Percentiles rank a stretch among this genome's conserved stretches.
Evolutionary conservation across 768 basidiomycete species (phyloP).

Genomic region (Lentinula raphanica): DNA sequence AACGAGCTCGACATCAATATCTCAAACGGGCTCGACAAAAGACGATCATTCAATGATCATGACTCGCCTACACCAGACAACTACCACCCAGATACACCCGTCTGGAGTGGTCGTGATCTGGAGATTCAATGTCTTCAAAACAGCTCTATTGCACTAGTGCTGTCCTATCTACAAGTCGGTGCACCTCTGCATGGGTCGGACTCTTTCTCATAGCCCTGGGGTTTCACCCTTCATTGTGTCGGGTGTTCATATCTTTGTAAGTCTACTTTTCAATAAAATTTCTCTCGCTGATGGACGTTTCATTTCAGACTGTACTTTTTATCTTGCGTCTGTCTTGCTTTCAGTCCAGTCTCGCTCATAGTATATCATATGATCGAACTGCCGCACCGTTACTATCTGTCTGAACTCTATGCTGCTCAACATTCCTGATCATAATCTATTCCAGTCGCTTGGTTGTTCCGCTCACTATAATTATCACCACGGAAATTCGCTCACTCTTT

Average conservation of each 20-base stretch:
- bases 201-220: slow-evolving; percentile 13
- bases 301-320: background rate
- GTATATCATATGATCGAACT: background rate
- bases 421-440: background rate
- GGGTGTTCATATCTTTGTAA: slow-evolving; percentile 1
- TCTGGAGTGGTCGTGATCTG: slow-evolving; percentile 81
- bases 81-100: slow-evolving; percentile 37
- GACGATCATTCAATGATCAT: slow-evolving; percentile 12
- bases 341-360: background rate
- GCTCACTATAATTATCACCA: background rate
- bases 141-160: slow-evolving; percentile 72
- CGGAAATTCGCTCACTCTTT: background rate
- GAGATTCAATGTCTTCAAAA: slow-evolving; percentile 86
- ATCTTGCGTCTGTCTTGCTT: background rate
- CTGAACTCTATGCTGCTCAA: background rate
- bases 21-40: slow-evolving; percentile 7
- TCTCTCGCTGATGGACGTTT: background rate
- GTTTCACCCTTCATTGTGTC: slow-evolving; percentile 10
- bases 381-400: background rate
- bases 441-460: background rate
- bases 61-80: slow-evolving; percentile 23
- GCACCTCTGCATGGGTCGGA: slow-evolving; percentile 32
- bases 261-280: background rate
- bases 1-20: slow-evolving; percentile 51
- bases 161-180: slow-evolving; percentile 57